Evolutionary conservation across 768 basidiomycete genomes (phyloP), one percentile per base, ranked within the genome.

Genomic region (Suillus subluteus): DNA sequence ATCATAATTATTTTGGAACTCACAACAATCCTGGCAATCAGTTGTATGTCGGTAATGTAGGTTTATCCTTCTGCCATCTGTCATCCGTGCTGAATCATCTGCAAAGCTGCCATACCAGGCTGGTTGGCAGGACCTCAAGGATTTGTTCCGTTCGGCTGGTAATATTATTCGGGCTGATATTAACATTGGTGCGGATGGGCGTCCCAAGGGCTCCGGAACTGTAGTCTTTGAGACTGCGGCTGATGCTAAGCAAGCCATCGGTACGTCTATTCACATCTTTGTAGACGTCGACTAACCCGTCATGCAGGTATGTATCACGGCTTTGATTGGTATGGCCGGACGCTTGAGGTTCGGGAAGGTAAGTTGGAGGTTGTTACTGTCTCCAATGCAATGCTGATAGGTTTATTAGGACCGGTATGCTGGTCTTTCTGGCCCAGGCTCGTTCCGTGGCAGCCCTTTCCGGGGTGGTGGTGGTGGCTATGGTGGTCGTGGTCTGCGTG

Each of bases 121-220:
- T n/a, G 95, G 95, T 38, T 99, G 97, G 97, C 97, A 99, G 76
- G 97, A 99, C 76, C 81, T 99, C 65, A 99, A 99, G 75, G 97
- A 99, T 78, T 82, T 99, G 37, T 98, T 99, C 90, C 90, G 97
- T 65, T 88, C 94, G 37, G 94, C 97, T 55, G 97, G 97, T 8
- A 93, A 94, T 74, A 96, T 99, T 71, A 88, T 98, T 69, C 89
- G 97, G 56, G 95, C 97, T 65, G 97, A 99, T 76, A 95, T 98
- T 69, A 96, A 96, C 71, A 91, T 97, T 65, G 94, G 93, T 66
- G 88, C 90, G 26, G 95, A 98, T 77, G 96, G 96, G 35, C 87
- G 90, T 15, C 96, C 97, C 18, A 97, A 98, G 76, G 97, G 97
- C 26, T 97, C 94, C 62, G 97, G 97, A n/a, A 98, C 95, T 0